Percentiles rank a stretch among this genome's conserved stretches.
These are phyloP conservation scores for Phymatotrichopsis omnivora DNA, from an alignment of 2,329 filamentous ascomycete species.

Conservation along the genomic window DNA sequence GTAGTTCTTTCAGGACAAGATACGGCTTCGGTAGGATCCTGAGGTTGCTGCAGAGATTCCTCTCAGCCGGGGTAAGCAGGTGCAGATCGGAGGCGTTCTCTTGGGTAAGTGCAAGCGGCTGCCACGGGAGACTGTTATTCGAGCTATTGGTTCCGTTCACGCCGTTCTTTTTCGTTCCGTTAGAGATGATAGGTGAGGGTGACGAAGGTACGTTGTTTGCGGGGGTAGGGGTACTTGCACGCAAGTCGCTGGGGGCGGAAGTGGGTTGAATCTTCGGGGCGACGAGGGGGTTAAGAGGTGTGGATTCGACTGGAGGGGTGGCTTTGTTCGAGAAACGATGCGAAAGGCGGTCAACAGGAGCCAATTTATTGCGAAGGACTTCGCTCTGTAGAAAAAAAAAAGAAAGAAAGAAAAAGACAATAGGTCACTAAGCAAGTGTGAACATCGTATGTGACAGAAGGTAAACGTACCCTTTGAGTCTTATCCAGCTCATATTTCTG, in stretches of 20 bases:
- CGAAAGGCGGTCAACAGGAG: slow-evolving; percentile 25
- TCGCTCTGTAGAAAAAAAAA: slow-evolving; percentile 19
- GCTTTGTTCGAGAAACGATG: slow-evolving; percentile 46
- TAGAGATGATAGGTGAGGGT: slow-evolving; percentile 34
- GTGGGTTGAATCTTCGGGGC: slow-evolving; percentile 41
- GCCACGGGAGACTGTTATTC: slow-evolving; percentile 8
- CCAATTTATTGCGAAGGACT: slow-evolving; percentile 24
- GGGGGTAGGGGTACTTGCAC: slow-evolving; percentile 33
- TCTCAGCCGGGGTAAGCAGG: slow-evolving; percentile 72
- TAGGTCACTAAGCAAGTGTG: background rate
- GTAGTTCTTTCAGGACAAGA: slow-evolving; percentile 81
- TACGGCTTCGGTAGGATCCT: slow-evolving; percentile 90
- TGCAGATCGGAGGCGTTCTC: slow-evolving; percentile 76
- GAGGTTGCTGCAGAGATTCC: slow-evolving; percentile 73
- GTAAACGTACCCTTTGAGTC: slow-evolving; percentile 53
- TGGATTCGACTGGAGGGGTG: slow-evolving; percentile 54
- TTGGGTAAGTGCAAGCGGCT: slow-evolving; percentile 56
- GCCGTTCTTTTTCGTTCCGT: slow-evolving; percentile 12
- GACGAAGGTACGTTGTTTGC: slow-evolving; percentile 25
- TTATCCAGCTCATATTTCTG: slow-evolving; percentile 94
- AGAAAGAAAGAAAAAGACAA: background rate
- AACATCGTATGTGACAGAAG: background rate
- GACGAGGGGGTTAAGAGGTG: slow-evolving; percentile 65
- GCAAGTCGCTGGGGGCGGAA: slow-evolving; percentile 33
- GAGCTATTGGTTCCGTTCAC: slow-evolving; percentile 8